Percentiles rank a stretch among this genome's conserved stretches.
phyloP scores from a whole-genome alignment of 768 basidiomycete genomes.

The Gloeopeniophorella convolvens region DNA sequence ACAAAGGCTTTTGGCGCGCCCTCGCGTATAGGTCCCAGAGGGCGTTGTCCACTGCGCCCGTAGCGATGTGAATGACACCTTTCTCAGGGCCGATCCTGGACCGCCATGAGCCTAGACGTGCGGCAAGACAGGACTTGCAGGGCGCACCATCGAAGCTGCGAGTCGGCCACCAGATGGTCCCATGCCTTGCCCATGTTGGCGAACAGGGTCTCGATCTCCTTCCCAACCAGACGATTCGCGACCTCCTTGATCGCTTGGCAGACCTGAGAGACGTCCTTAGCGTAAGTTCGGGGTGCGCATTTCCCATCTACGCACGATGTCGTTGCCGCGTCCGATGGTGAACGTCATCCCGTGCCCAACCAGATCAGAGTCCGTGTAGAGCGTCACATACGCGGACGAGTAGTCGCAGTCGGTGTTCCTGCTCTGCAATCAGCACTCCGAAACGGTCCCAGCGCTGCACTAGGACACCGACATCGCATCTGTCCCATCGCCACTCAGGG shows the following conservation, averaged over 20 bases:
- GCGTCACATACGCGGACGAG: slow-evolving; percentile 83
- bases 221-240: slow-evolving; percentile 75
- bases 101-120: background rate
- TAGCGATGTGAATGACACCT: slow-evolving; percentile 89
- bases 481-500: slow-evolving; percentile 83
- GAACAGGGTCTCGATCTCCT: slow-evolving; percentile 76
- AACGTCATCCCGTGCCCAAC: slow-evolving; percentile 93
- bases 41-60: slow-evolving; percentile 86
- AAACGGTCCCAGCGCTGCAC: background rate
- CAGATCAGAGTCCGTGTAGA: slow-evolving; percentile 65
- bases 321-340: slow-evolving; percentile 91
- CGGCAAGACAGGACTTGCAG: background rate
- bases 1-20: slow-evolving; percentile 75
- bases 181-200: slow-evolving; percentile 87
- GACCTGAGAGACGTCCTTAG: slow-evolving; percentile 40
- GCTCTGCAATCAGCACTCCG: background rate
- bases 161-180: slow-evolving; percentile 81
- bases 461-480: slow-evolving; percentile 73
- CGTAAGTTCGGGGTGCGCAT: background rate
- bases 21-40: slow-evolving; percentile 92
- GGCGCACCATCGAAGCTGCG: slow-evolving; percentile 82
- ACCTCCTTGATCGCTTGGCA: slow-evolving; percentile 77
- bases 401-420: slow-evolving; percentile 97
- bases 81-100: slow-evolving; percentile 88
- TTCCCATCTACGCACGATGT: slow-evolving; percentile 50